phyloP scores from a whole-genome alignment of 805 yeast genomes.

The Kazachstania kunashirensis region DNA sequence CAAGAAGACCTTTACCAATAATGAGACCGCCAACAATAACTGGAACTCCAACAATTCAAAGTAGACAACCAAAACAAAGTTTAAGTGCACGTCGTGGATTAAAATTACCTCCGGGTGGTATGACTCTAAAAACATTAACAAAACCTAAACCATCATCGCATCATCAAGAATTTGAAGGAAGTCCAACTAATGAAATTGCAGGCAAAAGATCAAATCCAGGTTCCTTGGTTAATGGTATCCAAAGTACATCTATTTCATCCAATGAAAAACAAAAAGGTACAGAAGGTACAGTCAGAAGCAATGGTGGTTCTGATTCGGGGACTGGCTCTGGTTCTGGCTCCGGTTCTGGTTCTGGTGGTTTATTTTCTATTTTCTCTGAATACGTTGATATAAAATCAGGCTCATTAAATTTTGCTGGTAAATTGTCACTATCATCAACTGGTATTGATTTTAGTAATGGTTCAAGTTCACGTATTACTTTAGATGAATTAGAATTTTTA shows the following conservation, averaged over 20 bases:
- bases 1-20: conserved; percentile 16
- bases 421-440: conserved; percentile 81
- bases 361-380: conserved; percentile 76
- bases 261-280: conserved; percentile 21
- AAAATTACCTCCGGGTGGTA: conserved; percentile 43
- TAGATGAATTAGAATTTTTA: conserved; percentile 72
- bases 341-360: conserved; percentile 35
- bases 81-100: conserved; percentile 79
- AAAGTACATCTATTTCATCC: conserved; percentile 29
- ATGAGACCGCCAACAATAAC: not conserved
- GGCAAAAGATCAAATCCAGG: conserved; percentile 27
- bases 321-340: conserved; percentile 14
- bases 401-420: conserved; percentile 82
- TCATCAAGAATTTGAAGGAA: conserved; percentile 24
- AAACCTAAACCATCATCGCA: conserved; percentile 10
- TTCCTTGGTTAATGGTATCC: conserved; percentile 22
- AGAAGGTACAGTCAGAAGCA: conserved; percentile 21
- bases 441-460: conserved; percentile 91
- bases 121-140: conserved; percentile 23
- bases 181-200: conserved; percentile 17
- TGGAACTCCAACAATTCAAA: not conserved
- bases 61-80: conserved; percentile 52
- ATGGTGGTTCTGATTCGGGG: conserved; percentile 7
- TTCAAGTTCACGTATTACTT: conserved; percentile 71
- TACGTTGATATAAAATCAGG: conserved; percentile 91